These are phyloP conservation scores for Withania somnifera DNA, from an alignment of 305 asterid species.

Conservation along the genomic window DNA sequence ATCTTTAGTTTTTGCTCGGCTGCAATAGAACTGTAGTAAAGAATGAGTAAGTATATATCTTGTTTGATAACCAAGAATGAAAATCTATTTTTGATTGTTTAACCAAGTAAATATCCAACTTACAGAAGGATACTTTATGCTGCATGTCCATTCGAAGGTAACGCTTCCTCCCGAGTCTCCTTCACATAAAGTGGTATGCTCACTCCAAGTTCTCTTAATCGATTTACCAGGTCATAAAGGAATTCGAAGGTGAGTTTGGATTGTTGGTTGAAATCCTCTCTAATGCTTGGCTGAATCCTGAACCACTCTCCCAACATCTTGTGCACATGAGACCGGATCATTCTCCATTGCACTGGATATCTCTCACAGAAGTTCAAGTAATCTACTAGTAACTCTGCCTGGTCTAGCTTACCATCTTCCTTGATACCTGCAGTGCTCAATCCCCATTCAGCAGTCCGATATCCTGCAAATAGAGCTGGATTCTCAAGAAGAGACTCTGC, in stretches of 20 bases:
- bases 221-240: slow-evolving; percentile 50
- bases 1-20: background rate
- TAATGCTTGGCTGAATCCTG: slow-evolving; percentile 49
- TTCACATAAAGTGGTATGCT: slow-evolving; percentile 51
- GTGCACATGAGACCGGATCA: slow-evolving; percentile 87
- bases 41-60: background rate
- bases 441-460: slow-evolving; percentile 58
- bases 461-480: slow-evolving; percentile 90
- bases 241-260: slow-evolving; percentile 62
- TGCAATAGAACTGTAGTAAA: background rate
- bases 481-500: slow-evolving; percentile 92
- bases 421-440: slow-evolving; percentile 25
- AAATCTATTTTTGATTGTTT: background rate
- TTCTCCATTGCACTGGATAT: slow-evolving; percentile 89
- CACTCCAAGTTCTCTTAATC: slow-evolving; percentile 54
- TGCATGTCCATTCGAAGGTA: slow-evolving; percentile 12
- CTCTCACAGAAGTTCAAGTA: slow-evolving; percentile 69
- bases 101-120: background rate
- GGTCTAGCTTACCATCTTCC: slow-evolving; percentile 51
- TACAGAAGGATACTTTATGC: background rate
- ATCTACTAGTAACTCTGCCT: slow-evolving; percentile 55
- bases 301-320: slow-evolving; percentile 88
- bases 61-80: background rate
- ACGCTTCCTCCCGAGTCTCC: slow-evolving; percentile 4
- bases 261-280: slow-evolving; percentile 64